Evolutionary conservation across 1,284 basidiomycete genomes (phyloP).

Genomic region (Tremellales sp.): DNA sequence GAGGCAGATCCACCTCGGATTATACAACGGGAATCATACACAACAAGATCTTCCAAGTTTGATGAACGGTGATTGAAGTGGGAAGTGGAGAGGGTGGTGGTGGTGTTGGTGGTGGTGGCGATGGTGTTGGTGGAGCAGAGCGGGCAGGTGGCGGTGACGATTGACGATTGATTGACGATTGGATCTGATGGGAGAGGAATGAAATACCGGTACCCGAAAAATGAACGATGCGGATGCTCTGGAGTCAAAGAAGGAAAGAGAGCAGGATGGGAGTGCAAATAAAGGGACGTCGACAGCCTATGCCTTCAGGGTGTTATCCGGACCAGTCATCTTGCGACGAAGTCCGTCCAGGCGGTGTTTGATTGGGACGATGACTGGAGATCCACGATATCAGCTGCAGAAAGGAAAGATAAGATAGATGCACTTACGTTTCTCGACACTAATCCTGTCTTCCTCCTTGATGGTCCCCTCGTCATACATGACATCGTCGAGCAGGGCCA

Average conservation of each 20-base stretch:
- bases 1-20: no score
- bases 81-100: neutral
- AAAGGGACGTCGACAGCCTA: no score
- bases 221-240: no score
- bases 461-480: conserved; percentile 78
- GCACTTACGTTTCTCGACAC: conserved; percentile 70
- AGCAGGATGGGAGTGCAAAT: no score
- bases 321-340: conserved; percentile 22
- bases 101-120: neutral
- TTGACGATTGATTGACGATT: no score
- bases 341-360: conserved; percentile 24
- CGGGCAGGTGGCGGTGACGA: neutral
- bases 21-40: no score
- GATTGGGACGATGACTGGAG: conserved; percentile 27
- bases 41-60: no score
- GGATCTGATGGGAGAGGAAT: no score
- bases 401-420: neutral
- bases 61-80: neutral
- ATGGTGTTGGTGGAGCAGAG: neutral
- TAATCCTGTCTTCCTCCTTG: conserved; percentile 75
- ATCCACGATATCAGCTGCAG: neutral
- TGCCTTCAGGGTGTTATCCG: conserved; percentile 2
- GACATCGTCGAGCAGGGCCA: conserved; percentile 83
- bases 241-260: no score
- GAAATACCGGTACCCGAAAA: no score